Percentiles rank a stretch among this genome's conserved stretches.
Evolutionary conservation across 495 filamentous ascomycete genomes (phyloP).

Genomic region (Daldinia concentrica): DNA sequence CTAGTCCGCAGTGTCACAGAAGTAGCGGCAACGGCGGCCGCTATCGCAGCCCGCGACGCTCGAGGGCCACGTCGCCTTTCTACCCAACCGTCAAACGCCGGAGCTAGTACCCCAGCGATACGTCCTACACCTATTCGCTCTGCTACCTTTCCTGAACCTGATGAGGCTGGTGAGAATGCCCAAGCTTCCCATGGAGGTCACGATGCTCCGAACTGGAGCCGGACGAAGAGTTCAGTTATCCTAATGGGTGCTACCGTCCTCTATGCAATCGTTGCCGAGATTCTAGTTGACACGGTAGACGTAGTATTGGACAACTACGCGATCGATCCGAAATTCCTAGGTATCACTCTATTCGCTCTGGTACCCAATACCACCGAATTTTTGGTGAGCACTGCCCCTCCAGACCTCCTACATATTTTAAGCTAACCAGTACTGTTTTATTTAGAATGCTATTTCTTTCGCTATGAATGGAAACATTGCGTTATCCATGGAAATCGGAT

Average conservation of each 20-base stretch:
- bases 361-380: constrained; percentile 99
- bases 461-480: constrained; percentile 99
- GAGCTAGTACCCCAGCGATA: constrained; percentile 41
- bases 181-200: constrained; percentile 79
- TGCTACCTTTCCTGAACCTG: constrained; percentile 53
- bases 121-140: constrained; percentile 50
- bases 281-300: constrained; percentile 95
- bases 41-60: constrained; percentile 84
- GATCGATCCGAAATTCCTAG: constrained; percentile 97
- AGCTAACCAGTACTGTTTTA: constrained; percentile 47
- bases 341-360: constrained; percentile 95
- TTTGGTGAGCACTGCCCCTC: constrained; percentile 66
- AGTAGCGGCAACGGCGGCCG: constrained; percentile 89
- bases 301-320: constrained; percentile 88
- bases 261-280: constrained; percentile 96
- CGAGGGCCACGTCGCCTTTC: constrained; percentile 49
- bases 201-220: constrained; percentile 97
- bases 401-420: not conserved
- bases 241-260: constrained; percentile 89
- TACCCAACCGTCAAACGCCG: constrained; percentile 37
- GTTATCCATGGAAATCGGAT: constrained; percentile 98
- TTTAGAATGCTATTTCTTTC: constrained; percentile 96
- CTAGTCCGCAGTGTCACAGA: constrained; percentile 87
- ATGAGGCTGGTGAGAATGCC: constrained; percentile 51
- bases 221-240: constrained; percentile 86